phyloP scores from a whole-genome alignment of 768 basidiomycete genomes.

The Xerocomus spinulosus region DNA sequence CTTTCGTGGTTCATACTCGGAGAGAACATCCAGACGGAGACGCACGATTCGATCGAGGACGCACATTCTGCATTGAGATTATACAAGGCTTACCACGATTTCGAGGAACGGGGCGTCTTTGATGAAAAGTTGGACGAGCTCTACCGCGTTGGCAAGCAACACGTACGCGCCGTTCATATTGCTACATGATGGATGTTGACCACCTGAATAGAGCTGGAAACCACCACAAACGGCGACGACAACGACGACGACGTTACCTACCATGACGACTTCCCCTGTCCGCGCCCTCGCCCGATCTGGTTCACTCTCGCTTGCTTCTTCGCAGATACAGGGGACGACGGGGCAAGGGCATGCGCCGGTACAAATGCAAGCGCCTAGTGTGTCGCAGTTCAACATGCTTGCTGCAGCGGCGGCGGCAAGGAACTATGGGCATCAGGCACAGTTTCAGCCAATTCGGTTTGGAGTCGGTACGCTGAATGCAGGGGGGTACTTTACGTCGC shows the following conservation, averaged over 20 bases:
- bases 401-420: conserved; percentile 22
- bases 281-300: background rate
- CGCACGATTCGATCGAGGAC: conserved; percentile 98
- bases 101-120: conserved; percentile 72
- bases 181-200: background rate
- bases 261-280: background rate
- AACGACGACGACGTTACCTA: conserved; percentile 1
- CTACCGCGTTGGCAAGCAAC: conserved; percentile 72
- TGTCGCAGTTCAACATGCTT: conserved; percentile 28
- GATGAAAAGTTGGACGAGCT: conserved; percentile 85
- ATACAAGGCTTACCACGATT: conserved; percentile 75
- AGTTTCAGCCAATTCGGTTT: conserved; percentile 21
- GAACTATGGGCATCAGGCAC: conserved; percentile 20
- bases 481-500: conserved; percentile 16
- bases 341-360: background rate
- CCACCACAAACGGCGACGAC: conserved; percentile 35
- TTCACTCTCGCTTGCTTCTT: background rate
- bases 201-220: conserved; percentile 46
- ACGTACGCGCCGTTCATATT: conserved; percentile 41
- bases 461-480: conserved; percentile 13
- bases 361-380: conserved; percentile 5
- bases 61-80: conserved; percentile 80
- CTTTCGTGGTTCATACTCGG: conserved; percentile 91
- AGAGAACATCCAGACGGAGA: conserved; percentile 88
- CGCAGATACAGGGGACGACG: background rate